phyloP scores from a whole-genome alignment of 805 yeast genomes.

The Danielia reshetovae region DNA sequence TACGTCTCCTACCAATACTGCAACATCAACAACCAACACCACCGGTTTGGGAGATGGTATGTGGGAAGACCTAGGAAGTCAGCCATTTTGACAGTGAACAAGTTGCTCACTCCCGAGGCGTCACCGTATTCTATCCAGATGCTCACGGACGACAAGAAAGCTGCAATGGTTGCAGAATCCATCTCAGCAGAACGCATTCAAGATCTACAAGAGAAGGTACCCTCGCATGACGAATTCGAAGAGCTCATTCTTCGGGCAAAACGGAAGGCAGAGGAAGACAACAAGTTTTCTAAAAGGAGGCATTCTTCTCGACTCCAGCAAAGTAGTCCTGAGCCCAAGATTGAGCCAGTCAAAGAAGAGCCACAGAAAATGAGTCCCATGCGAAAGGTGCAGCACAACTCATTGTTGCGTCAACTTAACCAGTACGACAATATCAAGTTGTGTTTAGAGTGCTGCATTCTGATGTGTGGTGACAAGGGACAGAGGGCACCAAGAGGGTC shows the following conservation, averaged over 20 bases:
- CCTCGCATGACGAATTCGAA: conserved; percentile 12
- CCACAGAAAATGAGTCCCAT: conserved; percentile 14
- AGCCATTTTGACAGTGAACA: conserved; percentile 13
- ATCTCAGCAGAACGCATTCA: conserved; percentile 8
- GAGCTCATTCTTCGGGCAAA: conserved; percentile 13
- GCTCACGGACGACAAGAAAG: conserved; percentile 3
- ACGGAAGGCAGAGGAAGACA: conserved; percentile 1
- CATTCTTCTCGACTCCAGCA: conserved; percentile 1
- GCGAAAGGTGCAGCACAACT: conserved; percentile 18
- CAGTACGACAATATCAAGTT: conserved; percentile 20
- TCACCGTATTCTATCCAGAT: conserved; percentile 25
- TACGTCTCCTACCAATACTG: conserved; percentile 47
- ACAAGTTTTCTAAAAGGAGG: not conserved
- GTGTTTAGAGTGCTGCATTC: conserved; percentile 29
- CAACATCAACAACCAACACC: conserved; percentile 28
- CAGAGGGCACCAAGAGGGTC: conserved; percentile 21
- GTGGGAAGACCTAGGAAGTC: conserved; percentile 8
- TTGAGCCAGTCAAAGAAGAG: conserved; percentile 1
- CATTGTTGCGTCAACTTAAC: conserved; percentile 24
- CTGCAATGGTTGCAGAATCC: conserved; percentile 6
- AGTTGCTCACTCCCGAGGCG: conserved; percentile 35
- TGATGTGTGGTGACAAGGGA: conserved; percentile 18
- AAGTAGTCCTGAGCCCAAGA: conserved; percentile 1
- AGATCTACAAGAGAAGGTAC: conserved; percentile 5
- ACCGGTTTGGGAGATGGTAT: conserved; percentile 18